phyloP scores from a whole-genome alignment of 2,329 filamentous ascomycete species.

The Neofusicoccum sp. region DNA sequence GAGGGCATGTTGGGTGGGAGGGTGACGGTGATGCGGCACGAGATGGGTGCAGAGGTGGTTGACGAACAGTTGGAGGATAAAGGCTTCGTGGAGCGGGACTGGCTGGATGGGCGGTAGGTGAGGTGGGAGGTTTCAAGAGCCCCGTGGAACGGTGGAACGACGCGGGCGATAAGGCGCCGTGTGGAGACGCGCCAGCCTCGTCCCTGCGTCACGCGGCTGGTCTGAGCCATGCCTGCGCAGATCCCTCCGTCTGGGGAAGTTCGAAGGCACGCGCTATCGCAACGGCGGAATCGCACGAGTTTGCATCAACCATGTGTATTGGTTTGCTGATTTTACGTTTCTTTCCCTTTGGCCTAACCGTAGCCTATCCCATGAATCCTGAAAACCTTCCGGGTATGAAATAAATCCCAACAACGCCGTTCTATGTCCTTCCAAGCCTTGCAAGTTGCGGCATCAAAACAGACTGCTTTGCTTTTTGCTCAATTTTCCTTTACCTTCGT shows the following conservation, averaged over 20 bases:
- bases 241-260: not conserved
- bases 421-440: not conserved
- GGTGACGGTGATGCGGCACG: too few species aligned
- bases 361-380: not conserved
- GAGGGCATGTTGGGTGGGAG: too few species aligned
- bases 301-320: too few species aligned
- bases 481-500: constrained; percentile 27
- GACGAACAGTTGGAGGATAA: too few species aligned
- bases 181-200: not conserved
- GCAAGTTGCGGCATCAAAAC: constrained; percentile 35
- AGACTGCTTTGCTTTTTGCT: constrained; percentile 49
- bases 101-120: too few species aligned
- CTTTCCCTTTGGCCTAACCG: not conserved
- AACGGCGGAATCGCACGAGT: too few species aligned
- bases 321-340: not conserved
- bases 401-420: not conserved
- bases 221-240: constrained; percentile 5
- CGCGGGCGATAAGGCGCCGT: too few species aligned
- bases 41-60: too few species aligned
- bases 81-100: too few species aligned
- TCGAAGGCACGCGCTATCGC: too few species aligned
- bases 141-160: too few species aligned
- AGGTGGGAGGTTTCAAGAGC: too few species aligned
- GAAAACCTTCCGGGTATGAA: not conserved
- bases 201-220: not conserved